These are phyloP conservation scores for Ceratorhiza oryzae-sativae DNA, from an alignment of 1,284 basidiomycete species.

Conservation along the genomic window DNA sequence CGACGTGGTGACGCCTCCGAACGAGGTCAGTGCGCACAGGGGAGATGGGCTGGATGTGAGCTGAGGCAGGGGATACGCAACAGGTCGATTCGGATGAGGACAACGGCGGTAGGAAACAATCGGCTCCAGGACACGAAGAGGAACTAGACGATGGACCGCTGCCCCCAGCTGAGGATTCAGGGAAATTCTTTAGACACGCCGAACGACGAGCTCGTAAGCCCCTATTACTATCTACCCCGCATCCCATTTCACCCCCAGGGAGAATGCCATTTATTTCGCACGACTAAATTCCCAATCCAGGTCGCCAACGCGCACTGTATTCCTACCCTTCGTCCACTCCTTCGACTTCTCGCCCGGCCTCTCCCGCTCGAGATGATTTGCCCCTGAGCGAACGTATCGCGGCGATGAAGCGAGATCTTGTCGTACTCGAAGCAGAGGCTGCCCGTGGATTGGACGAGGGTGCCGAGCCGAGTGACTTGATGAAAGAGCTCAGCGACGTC, in stretches of 20 bases:
- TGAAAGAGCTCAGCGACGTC: conserved; percentile 76
- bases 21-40: conserved; percentile 53
- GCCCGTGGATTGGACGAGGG: conserved; percentile 56
- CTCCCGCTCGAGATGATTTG: conserved; percentile 68
- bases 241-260: background rate
- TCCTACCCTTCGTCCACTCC: conserved; percentile 42
- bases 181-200: conserved; percentile 41
- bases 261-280: background rate
- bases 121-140: conserved; percentile 8
- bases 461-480: conserved; percentile 75
- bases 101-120: background rate
- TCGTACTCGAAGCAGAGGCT: conserved; percentile 59
- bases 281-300: background rate
- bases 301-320: conserved; percentile 24
- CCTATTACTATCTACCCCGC: background rate
- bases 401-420: conserved; percentile 70
- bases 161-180: conserved; percentile 39
- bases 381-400: conserved; percentile 68
- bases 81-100: conserved; percentile 41
- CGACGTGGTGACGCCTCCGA: conserved; percentile 65
- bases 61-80: background rate
- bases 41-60: background rate
- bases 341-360: conserved; percentile 45
- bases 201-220: conserved; percentile 41
- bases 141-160: conserved; percentile 41